These are phyloP conservation scores for Xylariaceae sp. DNA, from an alignment of 2,329 filamentous ascomycete species.

Conservation along the genomic window DNA sequence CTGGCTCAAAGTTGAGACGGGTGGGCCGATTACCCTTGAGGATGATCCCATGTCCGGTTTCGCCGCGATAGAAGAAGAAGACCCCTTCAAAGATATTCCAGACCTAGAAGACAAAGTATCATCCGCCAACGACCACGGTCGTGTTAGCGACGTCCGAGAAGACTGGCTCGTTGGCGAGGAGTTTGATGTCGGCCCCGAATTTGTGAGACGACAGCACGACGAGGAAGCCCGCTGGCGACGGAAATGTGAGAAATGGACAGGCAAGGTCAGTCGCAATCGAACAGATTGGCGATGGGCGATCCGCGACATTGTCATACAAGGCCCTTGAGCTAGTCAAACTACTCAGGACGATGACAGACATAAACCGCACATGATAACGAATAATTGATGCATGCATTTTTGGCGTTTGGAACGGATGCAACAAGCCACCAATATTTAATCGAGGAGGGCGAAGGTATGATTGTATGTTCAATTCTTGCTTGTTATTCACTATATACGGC, in stretches of 20 bases:
- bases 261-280: conserved; percentile 60
- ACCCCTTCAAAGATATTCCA: conserved; percentile 93
- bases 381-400: conserved; percentile 21
- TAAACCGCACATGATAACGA: conserved; percentile 26
- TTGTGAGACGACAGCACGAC: conserved; percentile 84
- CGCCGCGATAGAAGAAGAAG: conserved; percentile 81
- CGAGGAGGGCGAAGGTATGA: conserved; percentile 1
- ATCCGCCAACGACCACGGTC: conserved; percentile 56
- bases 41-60: conserved; percentile 68
- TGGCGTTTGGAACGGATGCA: conserved; percentile 8
- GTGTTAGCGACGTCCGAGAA: conserved; percentile 69
- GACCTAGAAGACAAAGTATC: conserved; percentile 78
- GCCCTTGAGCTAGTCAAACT: conserved; percentile 3
- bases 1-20: conserved; percentile 80
- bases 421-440: conserved; percentile 25
- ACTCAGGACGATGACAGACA: conserved; percentile 3
- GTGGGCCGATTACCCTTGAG: conserved; percentile 55
- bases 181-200: conserved; percentile 96
- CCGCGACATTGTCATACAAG: conserved; percentile 60
- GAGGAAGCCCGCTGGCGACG: conserved; percentile 92
- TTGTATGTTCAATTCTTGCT: conserved; percentile 17
- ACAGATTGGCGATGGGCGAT: conserved; percentile 81
- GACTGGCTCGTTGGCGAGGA: conserved; percentile 93
- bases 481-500: conserved; percentile 16
- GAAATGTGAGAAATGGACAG: conserved; percentile 87